Evolutionary conservation across 2,329 filamentous ascomycete species (phyloP), one percentile per base, ranked within the genome.

Genomic region (Gaeumannomyces tritici): DNA sequence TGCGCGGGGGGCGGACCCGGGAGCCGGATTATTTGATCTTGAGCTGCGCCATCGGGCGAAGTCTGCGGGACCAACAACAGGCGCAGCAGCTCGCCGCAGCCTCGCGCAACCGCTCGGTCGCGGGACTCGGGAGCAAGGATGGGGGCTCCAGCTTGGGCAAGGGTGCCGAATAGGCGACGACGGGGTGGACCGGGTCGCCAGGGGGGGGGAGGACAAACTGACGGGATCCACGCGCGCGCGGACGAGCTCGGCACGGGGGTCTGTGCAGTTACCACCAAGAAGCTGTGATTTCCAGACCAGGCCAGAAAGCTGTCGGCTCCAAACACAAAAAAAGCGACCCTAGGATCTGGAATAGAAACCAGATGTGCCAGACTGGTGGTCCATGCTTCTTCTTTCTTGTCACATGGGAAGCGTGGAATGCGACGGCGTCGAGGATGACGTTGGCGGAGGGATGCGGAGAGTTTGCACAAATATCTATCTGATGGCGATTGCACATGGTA

Each of bases 1-100:
- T 89, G 64, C 75, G 85, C 7, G 54, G 54, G 31, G 84, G 83
- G 1, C 83, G 79, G 68, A 75, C 78, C 21, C 76, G 83, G 55
- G 74, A 75, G 62, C 79, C 81, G 0, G 83, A 86, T 65, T 88
- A 87, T 74, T 73, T 82, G 42, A 87, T 88, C 64, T 69, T 88
- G 70, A 87, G 83, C 70, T 82, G 42, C 42, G 42, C 42, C 42
- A n/a, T 51, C 9, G 42, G 42, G 42, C 42, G 24, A 13, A 1
- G n/a, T 24, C 42, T 51, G 6, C 42, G 42, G 4, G 42, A 24
- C 42, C 42, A 51, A 24, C 42, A 51, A 24, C 42, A 51, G 42
- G 42, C 42, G 42, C 42, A 47, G 42, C 21, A 12, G 42, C 21
- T 18, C 42, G 42, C 21, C 42, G 42, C 8, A 51, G 42, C 42